phyloP scores from a whole-genome alignment of 805 yeast genomes.

The Saccharomycopsis oosterbeekiorum region DNA sequence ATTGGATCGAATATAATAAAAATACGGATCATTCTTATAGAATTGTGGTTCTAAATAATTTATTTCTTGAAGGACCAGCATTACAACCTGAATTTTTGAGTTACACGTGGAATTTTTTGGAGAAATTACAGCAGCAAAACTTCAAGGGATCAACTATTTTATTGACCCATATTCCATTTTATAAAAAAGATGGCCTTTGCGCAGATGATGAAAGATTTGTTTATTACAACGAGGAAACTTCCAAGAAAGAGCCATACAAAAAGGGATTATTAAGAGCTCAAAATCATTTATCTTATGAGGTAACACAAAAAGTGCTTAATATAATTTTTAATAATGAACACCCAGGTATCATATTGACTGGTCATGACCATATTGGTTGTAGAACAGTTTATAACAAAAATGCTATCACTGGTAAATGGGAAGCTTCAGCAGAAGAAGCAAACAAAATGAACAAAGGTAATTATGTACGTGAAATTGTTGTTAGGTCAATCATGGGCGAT shows the following conservation, averaged over 20 bases:
- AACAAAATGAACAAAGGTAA: conserved; percentile 20
- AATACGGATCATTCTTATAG: conserved; percentile 71
- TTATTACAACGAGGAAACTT: conserved; percentile 45
- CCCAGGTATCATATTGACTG: conserved; percentile 78
- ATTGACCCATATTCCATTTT: conserved; percentile 83
- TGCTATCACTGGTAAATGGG: conserved; percentile 42
- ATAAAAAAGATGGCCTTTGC: conserved; percentile 74
- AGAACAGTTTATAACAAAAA: conserved; percentile 51
- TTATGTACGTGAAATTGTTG: conserved; percentile 69
- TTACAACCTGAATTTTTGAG: conserved; percentile 58
- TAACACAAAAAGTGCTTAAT: conserved; percentile 58
- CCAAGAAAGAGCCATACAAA: conserved; percentile 51
- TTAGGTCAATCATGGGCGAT: conserved; percentile 94
- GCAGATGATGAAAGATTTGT: conserved; percentile 72
- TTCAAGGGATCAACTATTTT: conserved; percentile 75
- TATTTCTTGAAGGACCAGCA: conserved; percentile 86
- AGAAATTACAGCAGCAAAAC: conserved; percentile 41
- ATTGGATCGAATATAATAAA: conserved; percentile 58
- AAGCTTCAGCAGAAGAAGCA: conserved; percentile 23
- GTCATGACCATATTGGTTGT: conserved; percentile 97
- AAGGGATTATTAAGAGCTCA: conserved; percentile 69
- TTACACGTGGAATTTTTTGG: conserved; percentile 66
- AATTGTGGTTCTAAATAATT: conserved; percentile 75
- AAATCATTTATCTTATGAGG: conserved; percentile 65
- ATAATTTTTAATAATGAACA: conserved; percentile 57